Evolutionary conservation across 2,329 filamentous ascomycete species (phyloP), one percentile per base, ranked within the genome.

Genomic region (Colletotrichum musicola): DNA sequence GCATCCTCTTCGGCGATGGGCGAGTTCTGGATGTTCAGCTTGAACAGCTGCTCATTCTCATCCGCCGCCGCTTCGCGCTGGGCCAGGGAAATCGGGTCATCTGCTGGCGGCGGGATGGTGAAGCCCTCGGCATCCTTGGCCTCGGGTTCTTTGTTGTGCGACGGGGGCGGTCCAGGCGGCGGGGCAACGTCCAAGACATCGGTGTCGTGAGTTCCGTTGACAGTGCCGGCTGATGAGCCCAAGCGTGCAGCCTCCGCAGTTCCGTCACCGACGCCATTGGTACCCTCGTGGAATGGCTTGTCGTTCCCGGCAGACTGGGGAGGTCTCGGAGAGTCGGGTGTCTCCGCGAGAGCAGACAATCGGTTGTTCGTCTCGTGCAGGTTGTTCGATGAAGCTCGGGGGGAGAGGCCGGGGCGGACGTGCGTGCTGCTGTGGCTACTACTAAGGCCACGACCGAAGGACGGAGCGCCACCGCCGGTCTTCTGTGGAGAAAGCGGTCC

Each of bases 1-100:
- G 91, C 90, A 72, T 96, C 90, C 74, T 92, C 93, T 74, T 95
- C 92, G 3, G 88, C 88, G 20, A 96, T 92, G 0, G 93, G 93
- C 46, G 92, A 90, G 72, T 92, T 92, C 71, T 91, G 87, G 59
- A 97, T 97, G 75, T 89, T 93, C 60, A 97, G 86, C 78, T 93
- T 95, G 82, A 94, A 94, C 9, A 90, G 83, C 54, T 90, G 87
- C n/a, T 91, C 89, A 5, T 80, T 81, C 50, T 90, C 88, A 57
- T 90, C 89, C 58, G 79, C 79, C 9, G 86, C 89, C 9, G 86
- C 89, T 75, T 94, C 92, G 50, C 86, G 85, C 77, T 94, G 87
- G 7, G 92, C 93, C 76, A 91, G 89, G 0, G 92, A 91, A 66
- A 95, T 92, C 3, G 89, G 84, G 77, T 91, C 84, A 72, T 90